Evolutionary conservation across 176 grass and related monocot species (phyloP).

Genomic region (Cocos nucifera): DNA sequence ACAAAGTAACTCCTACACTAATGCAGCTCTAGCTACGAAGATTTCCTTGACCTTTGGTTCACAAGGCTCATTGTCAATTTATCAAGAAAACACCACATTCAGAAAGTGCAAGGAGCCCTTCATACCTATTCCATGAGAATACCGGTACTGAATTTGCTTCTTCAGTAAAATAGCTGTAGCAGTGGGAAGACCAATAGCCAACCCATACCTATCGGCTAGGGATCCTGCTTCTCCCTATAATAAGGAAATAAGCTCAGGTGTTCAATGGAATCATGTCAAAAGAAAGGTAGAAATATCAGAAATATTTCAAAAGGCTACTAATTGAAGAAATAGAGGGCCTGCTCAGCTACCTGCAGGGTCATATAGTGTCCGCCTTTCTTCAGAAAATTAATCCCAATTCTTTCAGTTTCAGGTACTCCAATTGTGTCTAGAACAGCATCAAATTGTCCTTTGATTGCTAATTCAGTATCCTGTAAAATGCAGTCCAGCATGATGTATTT

Average conservation of each 20-base stretch:
- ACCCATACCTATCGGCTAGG: constrained; percentile 69
- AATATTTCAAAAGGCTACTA: background rate
- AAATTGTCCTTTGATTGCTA: constrained; percentile 66
- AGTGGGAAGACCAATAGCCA: constrained; percentile 61
- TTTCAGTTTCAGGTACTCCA: constrained; percentile 80
- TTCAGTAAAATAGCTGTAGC: constrained; percentile 75
- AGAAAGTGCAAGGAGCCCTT: background rate
- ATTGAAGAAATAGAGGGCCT: background rate
- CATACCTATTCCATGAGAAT: constrained; percentile 72
- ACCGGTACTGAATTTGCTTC: constrained; percentile 64
- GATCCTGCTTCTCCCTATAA: constrained; percentile 81
- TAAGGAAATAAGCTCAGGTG: background rate
- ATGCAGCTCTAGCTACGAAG: no score
- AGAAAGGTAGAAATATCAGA: constrained; percentile 8
- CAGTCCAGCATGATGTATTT: background rate
- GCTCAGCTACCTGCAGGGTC: constrained; percentile 81
- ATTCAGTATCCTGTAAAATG: constrained; percentile 66
- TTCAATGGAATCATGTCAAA: constrained; percentile 1
- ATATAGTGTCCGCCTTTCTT: constrained; percentile 94
- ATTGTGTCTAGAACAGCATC: constrained; percentile 94
- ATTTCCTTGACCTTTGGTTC: no score
- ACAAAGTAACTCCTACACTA: no score
- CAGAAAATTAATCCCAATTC: constrained; percentile 66
- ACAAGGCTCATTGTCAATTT: no score
- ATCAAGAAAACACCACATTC: no score